Evolutionary conservation across 2,329 filamentous ascomycete species (phyloP).

Genomic region (Cladosporium velox): DNA sequence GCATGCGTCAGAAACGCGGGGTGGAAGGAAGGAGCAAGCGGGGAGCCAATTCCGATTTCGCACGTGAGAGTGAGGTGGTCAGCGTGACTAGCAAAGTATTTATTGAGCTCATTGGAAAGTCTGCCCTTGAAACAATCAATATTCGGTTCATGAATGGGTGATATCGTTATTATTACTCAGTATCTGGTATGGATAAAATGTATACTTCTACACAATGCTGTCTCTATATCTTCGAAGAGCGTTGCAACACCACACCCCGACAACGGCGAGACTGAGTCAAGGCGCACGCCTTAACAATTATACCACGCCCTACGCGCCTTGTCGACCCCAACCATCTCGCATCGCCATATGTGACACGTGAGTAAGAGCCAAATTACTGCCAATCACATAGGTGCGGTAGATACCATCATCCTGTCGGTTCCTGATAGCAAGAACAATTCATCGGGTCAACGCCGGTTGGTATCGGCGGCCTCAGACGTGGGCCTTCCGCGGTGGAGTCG

Average conservation of each 20-base stretch:
- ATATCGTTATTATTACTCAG: background rate
- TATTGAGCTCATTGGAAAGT: background rate
- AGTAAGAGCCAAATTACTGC: background rate
- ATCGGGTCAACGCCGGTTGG: background rate
- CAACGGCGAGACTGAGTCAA: background rate
- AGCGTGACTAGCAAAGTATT: background rate
- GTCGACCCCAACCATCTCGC: background rate
- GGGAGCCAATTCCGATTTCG: conserved; percentile 8
- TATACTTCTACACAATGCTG: background rate
- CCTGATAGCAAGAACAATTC: background rate
- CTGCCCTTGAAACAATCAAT: background rate
- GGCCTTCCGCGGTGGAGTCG: background rate
- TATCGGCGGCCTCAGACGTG: background rate
- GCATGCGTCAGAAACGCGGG: conserved; percentile 17
- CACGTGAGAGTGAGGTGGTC: conserved; percentile 5
- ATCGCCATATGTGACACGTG: background rate
- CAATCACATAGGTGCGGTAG: background rate
- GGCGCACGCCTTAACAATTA: background rate
- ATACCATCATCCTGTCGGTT: background rate
- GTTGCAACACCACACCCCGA: background rate
- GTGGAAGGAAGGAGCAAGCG: conserved; percentile 8
- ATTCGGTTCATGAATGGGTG: background rate
- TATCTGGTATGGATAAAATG: background rate
- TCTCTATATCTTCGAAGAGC: background rate
- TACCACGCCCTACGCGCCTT: background rate